Percentiles rank a stretch among this genome's conserved stretches.
Conservation (phyloP, 139 green algal species). For the Picochlorum sp. region DNA sequence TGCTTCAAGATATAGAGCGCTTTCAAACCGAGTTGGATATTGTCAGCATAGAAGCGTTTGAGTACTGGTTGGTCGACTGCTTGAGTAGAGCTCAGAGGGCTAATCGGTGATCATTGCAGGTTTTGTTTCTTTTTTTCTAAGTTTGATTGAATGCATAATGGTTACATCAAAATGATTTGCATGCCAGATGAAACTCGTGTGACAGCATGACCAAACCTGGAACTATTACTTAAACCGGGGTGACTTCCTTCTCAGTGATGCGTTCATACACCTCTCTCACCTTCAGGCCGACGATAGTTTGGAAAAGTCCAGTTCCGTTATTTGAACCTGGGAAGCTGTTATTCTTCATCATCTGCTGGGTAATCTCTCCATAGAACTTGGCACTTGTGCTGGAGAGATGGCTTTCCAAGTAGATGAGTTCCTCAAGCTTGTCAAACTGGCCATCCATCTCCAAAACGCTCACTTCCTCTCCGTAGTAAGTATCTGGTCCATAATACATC, state of each 20-base stretch:
- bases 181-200: constrained; percentile 7
- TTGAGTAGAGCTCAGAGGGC: constrained; percentile 14
- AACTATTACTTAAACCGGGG: constrained; percentile 15
- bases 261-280: constrained; percentile 95
- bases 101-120: constrained; percentile 14
- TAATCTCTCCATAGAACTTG: constrained; percentile 98
- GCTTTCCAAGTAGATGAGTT: constrained; percentile 99
- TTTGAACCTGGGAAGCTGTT: constrained; percentile 92
- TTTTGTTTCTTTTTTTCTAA: neutral
- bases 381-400: constrained; percentile 93
- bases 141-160: neutral
- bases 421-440: constrained; percentile 99
- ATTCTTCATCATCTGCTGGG: constrained; percentile 99
- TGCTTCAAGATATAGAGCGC: constrained; percentile 14
- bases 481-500: constrained; percentile 89
- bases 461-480: constrained; percentile 85
- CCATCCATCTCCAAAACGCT: constrained; percentile 94
- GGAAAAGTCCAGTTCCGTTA: constrained; percentile 99
- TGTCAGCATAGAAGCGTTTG: constrained; percentile 9
- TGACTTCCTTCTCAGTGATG: constrained; percentile 69
- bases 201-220: constrained; percentile 11
- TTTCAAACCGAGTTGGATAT: constrained; percentile 8
- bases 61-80: constrained; percentile 26
- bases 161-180: constrained; percentile 10
- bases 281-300: constrained; percentile 95